Conservation (phyloP, 768 basidiomycete genomes). For the Phlegmacium glaucopus region DNA sequence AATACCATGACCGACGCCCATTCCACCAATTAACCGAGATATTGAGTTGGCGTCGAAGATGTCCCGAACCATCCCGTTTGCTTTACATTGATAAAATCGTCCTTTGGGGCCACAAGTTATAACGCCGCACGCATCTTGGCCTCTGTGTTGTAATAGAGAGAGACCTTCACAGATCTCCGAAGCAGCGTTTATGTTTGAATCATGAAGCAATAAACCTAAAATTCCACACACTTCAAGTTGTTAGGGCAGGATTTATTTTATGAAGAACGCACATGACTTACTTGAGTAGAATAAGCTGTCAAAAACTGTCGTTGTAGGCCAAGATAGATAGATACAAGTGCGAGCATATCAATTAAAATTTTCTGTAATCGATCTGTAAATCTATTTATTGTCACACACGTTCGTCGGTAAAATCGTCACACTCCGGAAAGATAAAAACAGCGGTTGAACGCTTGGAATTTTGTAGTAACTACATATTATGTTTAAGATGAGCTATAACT, state of each 20-base stretch:
- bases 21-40: constrained; percentile 78
- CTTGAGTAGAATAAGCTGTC: constrained; percentile 6
- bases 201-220: constrained; percentile 82
- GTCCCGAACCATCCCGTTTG: constrained; percentile 98
- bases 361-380: constrained; percentile 25
- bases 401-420: too few species aligned
- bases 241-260: not conserved
- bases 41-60: constrained; percentile 85
- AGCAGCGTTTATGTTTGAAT: constrained; percentile 71
- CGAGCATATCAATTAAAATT: constrained; percentile 18
- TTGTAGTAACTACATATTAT: constrained; percentile 39
- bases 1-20: constrained; percentile 97
- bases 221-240: constrained; percentile 78
- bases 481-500: constrained; percentile 14
- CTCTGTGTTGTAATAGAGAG: constrained; percentile 93
- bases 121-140: constrained; percentile 97
- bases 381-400: not conserved
- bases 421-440: constrained; percentile 13
- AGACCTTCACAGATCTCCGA: constrained; percentile 92
- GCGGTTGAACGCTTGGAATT: constrained; percentile 79
- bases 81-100: constrained; percentile 96
- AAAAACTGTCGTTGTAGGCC: not conserved
- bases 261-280: constrained; percentile 8
- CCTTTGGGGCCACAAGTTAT: constrained; percentile 96
- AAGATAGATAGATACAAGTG: constrained; percentile 3